phyloP scores from a whole-genome alignment of 805 yeast genomes.

The Candida glaebosa region DNA sequence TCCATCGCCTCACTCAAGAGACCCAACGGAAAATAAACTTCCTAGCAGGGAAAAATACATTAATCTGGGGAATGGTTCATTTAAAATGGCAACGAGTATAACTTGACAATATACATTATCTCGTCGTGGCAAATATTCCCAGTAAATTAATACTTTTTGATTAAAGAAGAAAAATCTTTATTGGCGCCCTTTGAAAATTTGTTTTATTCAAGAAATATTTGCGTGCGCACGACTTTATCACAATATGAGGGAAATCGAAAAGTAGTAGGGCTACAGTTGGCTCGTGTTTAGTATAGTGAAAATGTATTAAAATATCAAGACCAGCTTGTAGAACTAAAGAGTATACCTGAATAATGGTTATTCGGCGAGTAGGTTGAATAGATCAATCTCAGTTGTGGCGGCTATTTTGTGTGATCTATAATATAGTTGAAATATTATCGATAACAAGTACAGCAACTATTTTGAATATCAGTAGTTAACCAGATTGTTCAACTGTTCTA shows the following conservation, averaged over 20 bases:
- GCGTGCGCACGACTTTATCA: neutral
- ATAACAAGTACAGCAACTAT: too few relatives aligned
- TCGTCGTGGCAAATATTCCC: conserved; percentile 71
- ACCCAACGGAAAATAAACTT: conserved; percentile 52
- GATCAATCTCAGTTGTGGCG: too few relatives aligned
- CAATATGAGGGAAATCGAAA: too few relatives aligned
- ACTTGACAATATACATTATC: conserved; percentile 58
- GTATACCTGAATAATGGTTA: too few relatives aligned
- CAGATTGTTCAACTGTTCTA: conserved; percentile 19
- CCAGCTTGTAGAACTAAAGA: neutral
- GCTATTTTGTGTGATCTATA: too few relatives aligned
- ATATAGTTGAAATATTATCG: too few relatives aligned
- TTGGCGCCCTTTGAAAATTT: too few relatives aligned
- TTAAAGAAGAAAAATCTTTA: conserved; percentile 34
- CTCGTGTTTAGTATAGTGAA: neutral
- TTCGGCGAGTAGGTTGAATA: too few relatives aligned
- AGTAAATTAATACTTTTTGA: conserved; percentile 51
- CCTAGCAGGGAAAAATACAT: conserved; percentile 47
- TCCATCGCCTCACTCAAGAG: conserved; percentile 53
- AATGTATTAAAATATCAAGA: neutral
- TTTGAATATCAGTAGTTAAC: neutral
- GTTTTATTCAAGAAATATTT: too few relatives aligned
- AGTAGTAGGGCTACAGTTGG: neutral
- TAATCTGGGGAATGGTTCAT: conserved; percentile 49
- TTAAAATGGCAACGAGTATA: conserved; percentile 61